Evolutionary conservation across 2,329 filamentous ascomycete species (phyloP).

Genomic region (Bipolaris oryzae): DNA sequence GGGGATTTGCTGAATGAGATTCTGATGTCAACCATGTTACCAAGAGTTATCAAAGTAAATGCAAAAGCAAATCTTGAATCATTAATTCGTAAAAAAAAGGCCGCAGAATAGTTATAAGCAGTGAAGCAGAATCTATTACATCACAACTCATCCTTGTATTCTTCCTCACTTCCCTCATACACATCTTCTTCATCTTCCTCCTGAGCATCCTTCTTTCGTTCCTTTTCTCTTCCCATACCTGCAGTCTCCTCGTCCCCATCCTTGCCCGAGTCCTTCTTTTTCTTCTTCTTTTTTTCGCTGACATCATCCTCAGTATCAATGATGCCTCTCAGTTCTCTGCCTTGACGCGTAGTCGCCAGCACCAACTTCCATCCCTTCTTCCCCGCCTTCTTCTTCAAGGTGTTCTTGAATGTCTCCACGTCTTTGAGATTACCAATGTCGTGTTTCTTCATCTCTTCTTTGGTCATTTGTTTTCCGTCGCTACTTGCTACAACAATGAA

Average conservation of each 20-base stretch:
- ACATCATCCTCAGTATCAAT: slow-evolving; percentile 66
- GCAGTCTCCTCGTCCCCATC: slow-evolving; percentile 28
- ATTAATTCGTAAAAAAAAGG: not conserved
- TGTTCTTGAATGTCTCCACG: slow-evolving; percentile 70
- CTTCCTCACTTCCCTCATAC: slow-evolving; percentile 49
- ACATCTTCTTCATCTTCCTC: slow-evolving; percentile 29
- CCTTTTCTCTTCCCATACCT: not conserved
- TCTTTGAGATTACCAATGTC: slow-evolving; percentile 67
- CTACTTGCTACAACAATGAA: slow-evolving; percentile 62
- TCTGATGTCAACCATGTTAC: no score
- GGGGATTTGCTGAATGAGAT: no score
- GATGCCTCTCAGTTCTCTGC: slow-evolving; percentile 71
- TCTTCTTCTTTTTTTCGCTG: slow-evolving; percentile 43
- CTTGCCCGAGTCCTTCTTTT: slow-evolving; percentile 55
- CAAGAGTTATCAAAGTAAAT: not conserved
- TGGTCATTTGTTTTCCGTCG: slow-evolving; percentile 66
- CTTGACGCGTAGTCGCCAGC: slow-evolving; percentile 71
- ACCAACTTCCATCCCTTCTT: slow-evolving; percentile 81
- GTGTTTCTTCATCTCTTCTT: slow-evolving; percentile 71
- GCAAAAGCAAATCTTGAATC: not conserved
- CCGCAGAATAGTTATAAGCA: not conserved
- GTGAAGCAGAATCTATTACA: not conserved
- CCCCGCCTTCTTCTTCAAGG: slow-evolving; percentile 71
- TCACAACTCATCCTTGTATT: slow-evolving; percentile 49
- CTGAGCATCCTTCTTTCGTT: slow-evolving; percentile 29